Evolutionary conservation across 306 rosid genomes (phyloP).

Genomic region (Pyrus communis): DNA sequence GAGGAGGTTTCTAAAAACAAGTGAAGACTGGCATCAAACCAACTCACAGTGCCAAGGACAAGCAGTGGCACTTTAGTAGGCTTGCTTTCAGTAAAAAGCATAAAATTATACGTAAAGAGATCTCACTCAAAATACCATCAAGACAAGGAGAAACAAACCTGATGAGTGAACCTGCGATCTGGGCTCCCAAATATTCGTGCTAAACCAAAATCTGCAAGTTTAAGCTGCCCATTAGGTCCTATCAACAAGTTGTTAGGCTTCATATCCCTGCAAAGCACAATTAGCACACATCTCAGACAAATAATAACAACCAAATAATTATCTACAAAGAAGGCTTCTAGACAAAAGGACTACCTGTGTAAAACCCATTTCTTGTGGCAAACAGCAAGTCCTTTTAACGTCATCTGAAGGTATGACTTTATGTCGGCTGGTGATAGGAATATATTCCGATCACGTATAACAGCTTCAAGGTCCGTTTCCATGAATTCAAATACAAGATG

Average conservation of each 20-base stretch:
- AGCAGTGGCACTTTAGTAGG: background rate
- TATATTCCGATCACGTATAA: constrained; percentile 82
- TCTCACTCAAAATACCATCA: constrained; percentile 9
- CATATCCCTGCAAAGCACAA: constrained; percentile 74
- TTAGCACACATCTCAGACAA: constrained; percentile 17
- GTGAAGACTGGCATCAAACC: background rate
- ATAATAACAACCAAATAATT: constrained; percentile 7
- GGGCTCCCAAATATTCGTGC: constrained; percentile 98
- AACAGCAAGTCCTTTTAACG: constrained; percentile 74
- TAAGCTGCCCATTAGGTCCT: constrained; percentile 87
- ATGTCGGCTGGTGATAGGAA: constrained; percentile 86
- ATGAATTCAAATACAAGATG: constrained; percentile 95
- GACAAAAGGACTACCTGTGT: constrained; percentile 53
- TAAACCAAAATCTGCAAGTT: constrained; percentile 98
- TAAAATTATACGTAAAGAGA: background rate
- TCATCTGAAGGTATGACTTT: constrained; percentile 89
- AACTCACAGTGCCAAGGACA: background rate
- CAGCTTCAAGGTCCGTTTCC: constrained; percentile 99
- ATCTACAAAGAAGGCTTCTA: background rate
- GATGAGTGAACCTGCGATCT: constrained; percentile 87
- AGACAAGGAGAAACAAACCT: constrained; percentile 47
- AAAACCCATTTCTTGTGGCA: constrained; percentile 98
- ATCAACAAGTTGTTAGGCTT: constrained; percentile 95
- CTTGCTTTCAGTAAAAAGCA: background rate
- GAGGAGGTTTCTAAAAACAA: background rate